These are phyloP conservation scores for Oryza rufipogon DNA, from an alignment of 176 grass and related monocot genomes.

Conservation along the genomic window DNA sequence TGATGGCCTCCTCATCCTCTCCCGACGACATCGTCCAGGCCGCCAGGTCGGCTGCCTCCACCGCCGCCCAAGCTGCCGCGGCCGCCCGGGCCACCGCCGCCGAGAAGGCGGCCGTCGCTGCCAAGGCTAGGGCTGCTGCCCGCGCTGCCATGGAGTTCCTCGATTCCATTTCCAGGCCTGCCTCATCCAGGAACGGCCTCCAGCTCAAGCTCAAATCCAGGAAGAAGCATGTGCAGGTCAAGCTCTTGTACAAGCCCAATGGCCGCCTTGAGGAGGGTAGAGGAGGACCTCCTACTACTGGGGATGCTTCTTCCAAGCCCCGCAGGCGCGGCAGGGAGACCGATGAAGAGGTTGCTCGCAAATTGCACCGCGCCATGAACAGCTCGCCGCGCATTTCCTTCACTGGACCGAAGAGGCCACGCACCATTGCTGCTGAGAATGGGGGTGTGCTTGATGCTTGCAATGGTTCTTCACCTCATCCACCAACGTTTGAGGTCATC, in stretches of 20 bases:
- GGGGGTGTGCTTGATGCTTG: conserved; percentile 18
- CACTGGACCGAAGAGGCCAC: conserved; percentile 54
- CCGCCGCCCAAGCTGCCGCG: conserved; percentile 58
- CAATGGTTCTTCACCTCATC: conserved; percentile 38
- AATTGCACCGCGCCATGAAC: conserved; percentile 66
- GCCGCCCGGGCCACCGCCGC: conserved; percentile 57
- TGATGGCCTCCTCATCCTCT: conserved; percentile 62
- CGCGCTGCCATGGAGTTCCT: conserved; percentile 78
- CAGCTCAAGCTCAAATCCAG: conserved; percentile 57
- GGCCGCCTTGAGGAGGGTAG: conserved; percentile 26
- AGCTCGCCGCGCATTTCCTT: conserved; percentile 63
- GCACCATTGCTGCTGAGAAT: background rate
- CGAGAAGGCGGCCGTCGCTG: conserved; percentile 73
- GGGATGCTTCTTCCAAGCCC: conserved; percentile 36
- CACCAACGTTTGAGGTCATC: background rate
- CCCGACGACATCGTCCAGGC: conserved; percentile 62
- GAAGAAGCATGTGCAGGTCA: conserved; percentile 77
- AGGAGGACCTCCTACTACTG: background rate
- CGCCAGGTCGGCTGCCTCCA: conserved; percentile 54
- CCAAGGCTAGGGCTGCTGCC: conserved; percentile 73
- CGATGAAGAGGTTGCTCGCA: conserved; percentile 62
- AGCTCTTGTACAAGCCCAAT: conserved; percentile 73
- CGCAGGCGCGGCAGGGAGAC: conserved; percentile 35
- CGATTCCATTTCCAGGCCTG: conserved; percentile 61
- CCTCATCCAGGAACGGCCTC: conserved; percentile 49